Evolutionary conservation across 2,329 filamentous ascomycete species (phyloP).

Genomic region (Chaetomiaceae sp.): DNA sequence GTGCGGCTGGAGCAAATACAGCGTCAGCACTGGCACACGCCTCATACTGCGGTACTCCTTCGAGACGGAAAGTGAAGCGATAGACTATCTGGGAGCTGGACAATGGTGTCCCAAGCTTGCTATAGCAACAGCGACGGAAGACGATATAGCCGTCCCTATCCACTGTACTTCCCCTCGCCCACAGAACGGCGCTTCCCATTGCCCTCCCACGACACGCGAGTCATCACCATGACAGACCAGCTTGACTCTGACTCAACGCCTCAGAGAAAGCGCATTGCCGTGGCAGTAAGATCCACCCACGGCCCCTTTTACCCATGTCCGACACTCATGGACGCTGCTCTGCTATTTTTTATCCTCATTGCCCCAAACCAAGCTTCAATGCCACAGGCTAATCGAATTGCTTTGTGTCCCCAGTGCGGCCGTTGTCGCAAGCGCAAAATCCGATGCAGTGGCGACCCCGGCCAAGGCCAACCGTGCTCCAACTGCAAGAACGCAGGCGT

Average conservation of each 20-base stretch:
- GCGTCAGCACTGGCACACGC: not conserved
- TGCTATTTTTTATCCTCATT: not conserved
- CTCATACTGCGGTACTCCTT: not conserved
- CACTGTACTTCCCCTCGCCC: constrained; percentile 36
- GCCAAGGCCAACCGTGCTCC: constrained; percentile 69
- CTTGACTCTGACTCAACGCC: constrained; percentile 40
- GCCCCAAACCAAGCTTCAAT: not conserved
- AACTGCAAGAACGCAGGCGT: constrained; percentile 76
- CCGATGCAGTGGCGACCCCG: constrained; percentile 81
- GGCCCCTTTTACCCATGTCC: not conserved
- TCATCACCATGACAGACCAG: constrained; percentile 38
- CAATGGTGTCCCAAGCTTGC: constrained; percentile 42
- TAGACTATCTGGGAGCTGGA: constrained; percentile 24
- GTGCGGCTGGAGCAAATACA: not conserved
- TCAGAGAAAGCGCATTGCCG: constrained; percentile 54
- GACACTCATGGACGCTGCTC: too few species aligned
- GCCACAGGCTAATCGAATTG: constrained; percentile 3
- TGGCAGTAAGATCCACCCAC: constrained; percentile 48
- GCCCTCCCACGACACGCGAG: constrained; percentile 34
- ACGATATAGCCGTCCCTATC: constrained; percentile 41
- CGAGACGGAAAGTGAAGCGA: not conserved
- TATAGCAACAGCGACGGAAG: constrained; percentile 36
- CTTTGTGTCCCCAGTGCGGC: constrained; percentile 60
- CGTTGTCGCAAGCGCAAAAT: constrained; percentile 93
- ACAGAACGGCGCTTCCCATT: constrained; percentile 37